Percentiles rank a stretch among this genome's conserved stretches.
phyloP scores from a whole-genome alignment of 2,329 filamentous ascomycete species.

The Colletotrichum aenigma region DNA sequence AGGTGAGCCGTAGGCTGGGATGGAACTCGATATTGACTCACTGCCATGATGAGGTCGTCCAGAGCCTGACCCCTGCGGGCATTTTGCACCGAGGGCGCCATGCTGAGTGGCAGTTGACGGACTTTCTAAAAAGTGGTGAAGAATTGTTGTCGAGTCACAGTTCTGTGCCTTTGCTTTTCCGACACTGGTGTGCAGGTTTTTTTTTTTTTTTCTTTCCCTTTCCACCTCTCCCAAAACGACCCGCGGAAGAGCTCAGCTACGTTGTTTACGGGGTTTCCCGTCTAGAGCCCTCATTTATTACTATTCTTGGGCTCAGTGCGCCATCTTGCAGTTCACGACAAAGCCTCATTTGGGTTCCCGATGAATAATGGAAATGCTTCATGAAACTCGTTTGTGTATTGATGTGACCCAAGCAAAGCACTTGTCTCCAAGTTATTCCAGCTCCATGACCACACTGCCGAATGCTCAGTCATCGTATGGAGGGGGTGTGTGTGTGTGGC shows the following conservation, averaged over 20 bases:
- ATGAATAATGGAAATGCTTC: neutral
- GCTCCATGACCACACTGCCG: neutral
- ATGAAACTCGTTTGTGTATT: neutral
- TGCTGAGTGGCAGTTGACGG: neutral
- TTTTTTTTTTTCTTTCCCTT: neutral
- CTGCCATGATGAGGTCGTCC: slow-evolving; percentile 62
- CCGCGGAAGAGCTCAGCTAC: neutral
- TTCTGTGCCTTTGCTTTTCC: neutral
- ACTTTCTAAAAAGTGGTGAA: neutral
- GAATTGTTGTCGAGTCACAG: neutral
- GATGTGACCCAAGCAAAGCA: neutral
- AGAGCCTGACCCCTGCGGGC: slow-evolving; percentile 9
- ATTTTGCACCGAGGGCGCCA: neutral
- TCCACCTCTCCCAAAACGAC: neutral
- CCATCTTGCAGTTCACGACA: neutral
- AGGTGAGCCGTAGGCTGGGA: neutral
- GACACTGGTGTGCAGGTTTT: neutral
- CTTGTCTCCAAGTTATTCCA: neutral
- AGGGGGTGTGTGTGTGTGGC: neutral
- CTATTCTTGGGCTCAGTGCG: neutral
- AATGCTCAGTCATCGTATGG: neutral
- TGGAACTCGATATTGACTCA: slow-evolving; percentile 34
- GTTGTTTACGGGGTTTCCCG: neutral
- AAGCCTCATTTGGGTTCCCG: neutral
- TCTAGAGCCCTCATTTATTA: neutral